phyloP scores from a whole-genome alignment of 139 green algal species.

The Coelastrella sp. region DNA sequence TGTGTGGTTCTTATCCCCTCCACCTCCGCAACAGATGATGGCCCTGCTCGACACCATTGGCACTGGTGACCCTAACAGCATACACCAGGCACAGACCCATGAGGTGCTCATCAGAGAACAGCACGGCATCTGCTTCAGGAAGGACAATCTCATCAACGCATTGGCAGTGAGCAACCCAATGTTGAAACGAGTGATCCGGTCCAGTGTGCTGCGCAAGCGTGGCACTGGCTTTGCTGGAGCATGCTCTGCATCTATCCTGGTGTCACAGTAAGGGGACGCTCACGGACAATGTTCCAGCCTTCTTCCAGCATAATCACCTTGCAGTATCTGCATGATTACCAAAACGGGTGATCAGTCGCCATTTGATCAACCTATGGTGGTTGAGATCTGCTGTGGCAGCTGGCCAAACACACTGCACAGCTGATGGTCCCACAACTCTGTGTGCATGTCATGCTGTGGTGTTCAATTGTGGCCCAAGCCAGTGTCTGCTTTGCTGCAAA shows the following conservation, averaged over 20 bases:
- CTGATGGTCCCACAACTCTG: too few relatives aligned
- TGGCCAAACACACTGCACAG: too few relatives aligned
- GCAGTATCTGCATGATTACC: too few relatives aligned
- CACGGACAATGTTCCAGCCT: too few relatives aligned
- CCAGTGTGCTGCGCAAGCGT: not conserved
- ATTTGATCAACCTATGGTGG: too few relatives aligned
- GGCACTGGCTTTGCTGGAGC: not conserved
- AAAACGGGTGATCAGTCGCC: too few relatives aligned
- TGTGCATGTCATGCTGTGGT: not conserved
- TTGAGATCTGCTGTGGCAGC: too few relatives aligned
- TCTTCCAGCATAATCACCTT: too few relatives aligned
- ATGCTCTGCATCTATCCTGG: not conserved
- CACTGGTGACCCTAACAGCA: not conserved
- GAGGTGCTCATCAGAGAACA: not conserved
- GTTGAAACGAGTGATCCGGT: not conserved
- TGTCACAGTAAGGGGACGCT: not conserved
- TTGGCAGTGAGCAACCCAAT: not conserved
- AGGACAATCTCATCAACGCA: not conserved
- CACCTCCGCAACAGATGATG: not conserved
- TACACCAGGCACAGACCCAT: not conserved
- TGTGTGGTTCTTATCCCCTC: not conserved
- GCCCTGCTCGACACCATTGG: not conserved
- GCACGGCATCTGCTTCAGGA: not conserved
- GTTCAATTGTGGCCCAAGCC: not conserved
- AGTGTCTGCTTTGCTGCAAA: not conserved